A percentile compares a stretch with the other conserved stretches of the same genome.
phyloP scores from a whole-genome alignment of 1,284 basidiomycete species.

The Heliocybe sulcata region DNA sequence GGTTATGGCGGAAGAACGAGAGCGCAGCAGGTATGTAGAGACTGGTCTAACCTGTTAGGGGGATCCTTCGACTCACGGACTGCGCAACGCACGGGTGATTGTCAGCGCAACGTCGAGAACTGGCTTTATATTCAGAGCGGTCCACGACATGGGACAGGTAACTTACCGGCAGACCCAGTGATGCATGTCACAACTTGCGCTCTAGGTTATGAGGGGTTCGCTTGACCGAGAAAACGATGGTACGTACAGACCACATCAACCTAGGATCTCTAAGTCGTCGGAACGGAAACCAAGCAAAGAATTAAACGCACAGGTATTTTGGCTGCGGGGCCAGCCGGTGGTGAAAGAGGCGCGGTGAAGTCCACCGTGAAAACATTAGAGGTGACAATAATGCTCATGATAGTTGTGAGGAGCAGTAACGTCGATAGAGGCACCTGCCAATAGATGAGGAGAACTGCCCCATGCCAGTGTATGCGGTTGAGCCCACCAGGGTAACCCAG shows the following conservation, averaged over 20 bases:
- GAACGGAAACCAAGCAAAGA: not conserved
- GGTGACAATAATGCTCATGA: not conserved
- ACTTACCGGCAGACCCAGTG: slow-evolving; percentile 17
- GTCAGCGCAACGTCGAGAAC: slow-evolving; percentile 21
- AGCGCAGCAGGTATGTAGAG: slow-evolving; percentile 18
- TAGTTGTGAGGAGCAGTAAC: not conserved
- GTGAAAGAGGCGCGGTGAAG: not conserved
- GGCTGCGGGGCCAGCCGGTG: not conserved
- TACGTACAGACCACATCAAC: not conserved
- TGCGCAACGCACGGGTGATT: slow-evolving; percentile 14
- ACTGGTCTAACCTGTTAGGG: slow-evolving; percentile 11
- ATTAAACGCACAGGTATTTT: not conserved
- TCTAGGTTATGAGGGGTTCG: not conserved
- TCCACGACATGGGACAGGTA: not conserved
- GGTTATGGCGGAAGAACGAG: slow-evolving; percentile 18
- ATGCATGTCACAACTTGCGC: slow-evolving; percentile 17
- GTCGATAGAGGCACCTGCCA: not conserved
- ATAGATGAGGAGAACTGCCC: not conserved
- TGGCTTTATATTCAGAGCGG: slow-evolving; percentile 2
- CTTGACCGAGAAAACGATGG: not conserved
- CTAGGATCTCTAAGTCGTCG: not conserved
- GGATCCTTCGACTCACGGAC: not conserved
- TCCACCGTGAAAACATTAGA: not conserved
- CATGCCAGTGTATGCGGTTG: no score
- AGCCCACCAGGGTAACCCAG: slow-evolving; percentile 15